A percentile compares a stretch with the other conserved stretches of the same genome.
Evolutionary conservation across 1,284 basidiomycete species (phyloP).

Genomic region (Malassezia nana): DNA sequence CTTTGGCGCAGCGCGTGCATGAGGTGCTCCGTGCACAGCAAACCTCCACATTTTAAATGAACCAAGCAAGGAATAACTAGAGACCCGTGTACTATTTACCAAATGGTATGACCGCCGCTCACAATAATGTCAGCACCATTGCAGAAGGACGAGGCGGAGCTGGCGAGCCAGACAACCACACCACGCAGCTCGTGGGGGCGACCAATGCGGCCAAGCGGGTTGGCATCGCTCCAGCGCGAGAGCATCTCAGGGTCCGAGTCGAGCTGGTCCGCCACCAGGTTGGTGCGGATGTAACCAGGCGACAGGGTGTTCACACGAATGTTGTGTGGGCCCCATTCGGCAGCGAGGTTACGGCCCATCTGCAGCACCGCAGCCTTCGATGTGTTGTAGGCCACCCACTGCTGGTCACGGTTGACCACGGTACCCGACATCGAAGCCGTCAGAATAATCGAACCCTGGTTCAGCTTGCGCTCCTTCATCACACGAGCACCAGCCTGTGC

Average conservation of each 20-base stretch:
- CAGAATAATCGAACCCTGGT: conserved; percentile 67
- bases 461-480: conserved; percentile 60
- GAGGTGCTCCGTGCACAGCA: conserved; percentile 6
- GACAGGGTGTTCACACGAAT: conserved; percentile 52
- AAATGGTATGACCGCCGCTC: conserved; percentile 47
- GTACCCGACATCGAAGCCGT: conserved; percentile 78
- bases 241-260: conserved; percentile 61
- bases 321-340: conserved; percentile 61
- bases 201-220: conserved; percentile 66
- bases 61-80: neutral
- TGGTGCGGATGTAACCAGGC: conserved; percentile 50
- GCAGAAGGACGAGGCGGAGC: conserved; percentile 49
- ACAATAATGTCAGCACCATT: conserved; percentile 45
- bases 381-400: conserved; percentile 70
- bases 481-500: conserved; percentile 68
- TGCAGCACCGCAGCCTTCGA: conserved; percentile 72
- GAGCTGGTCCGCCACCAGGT: conserved; percentile 68
- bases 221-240: conserved; percentile 63
- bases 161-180: conserved; percentile 68
- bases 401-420: conserved; percentile 62
- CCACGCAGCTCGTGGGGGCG: conserved; percentile 66
- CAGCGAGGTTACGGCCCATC: conserved; percentile 72
- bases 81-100: conserved; percentile 26
- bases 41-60: neutral
- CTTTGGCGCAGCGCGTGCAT: conserved; percentile 9